Evolutionary conservation across 495 filamentous ascomycete genomes (phyloP).

Genomic region (Tirmania nivea): DNA sequence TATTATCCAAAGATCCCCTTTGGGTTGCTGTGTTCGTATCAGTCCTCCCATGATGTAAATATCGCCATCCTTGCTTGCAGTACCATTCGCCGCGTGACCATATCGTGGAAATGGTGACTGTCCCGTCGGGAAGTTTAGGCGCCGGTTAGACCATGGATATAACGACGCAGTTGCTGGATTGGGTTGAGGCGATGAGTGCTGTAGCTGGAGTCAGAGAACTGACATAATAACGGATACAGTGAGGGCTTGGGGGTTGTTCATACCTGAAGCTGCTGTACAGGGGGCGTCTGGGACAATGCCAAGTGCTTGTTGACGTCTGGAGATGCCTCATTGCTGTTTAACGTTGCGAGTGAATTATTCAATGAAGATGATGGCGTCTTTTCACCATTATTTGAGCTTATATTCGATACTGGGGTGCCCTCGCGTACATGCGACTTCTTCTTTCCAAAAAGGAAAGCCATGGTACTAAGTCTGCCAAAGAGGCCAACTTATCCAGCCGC

Average conservation of each 20-base stretch:
- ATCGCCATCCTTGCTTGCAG: constrained; percentile 85
- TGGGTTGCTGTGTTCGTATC: constrained; percentile 80
- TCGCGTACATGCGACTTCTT: constrained; percentile 28
- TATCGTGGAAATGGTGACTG: constrained; percentile 91
- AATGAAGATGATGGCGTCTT: constrained; percentile 41
- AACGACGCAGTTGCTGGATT: constrained; percentile 26
- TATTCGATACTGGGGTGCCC: constrained; percentile 20
- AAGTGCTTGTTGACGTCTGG: constrained; percentile 18
- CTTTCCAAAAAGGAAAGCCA: constrained; percentile 44
- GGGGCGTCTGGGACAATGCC: constrained; percentile 22
- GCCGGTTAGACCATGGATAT: constrained; percentile 90
- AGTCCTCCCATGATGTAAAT: constrained; percentile 97
- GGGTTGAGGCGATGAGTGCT: constrained; percentile 15
- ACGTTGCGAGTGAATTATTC: constrained; percentile 32
- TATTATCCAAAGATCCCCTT: constrained; percentile 94
- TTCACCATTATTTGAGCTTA: constrained; percentile 25
- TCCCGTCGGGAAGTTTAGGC: constrained; percentile 61
- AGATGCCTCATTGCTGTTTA: neutral
- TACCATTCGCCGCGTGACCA: constrained; percentile 84
- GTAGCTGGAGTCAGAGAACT: neutral
- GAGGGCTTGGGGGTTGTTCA: too few relatives aligned
- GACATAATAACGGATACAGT: too few relatives aligned
- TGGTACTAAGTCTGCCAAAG: constrained; percentile 20
- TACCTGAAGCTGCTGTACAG: neutral
- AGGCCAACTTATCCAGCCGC: neutral